These are phyloP conservation scores for Lolium perenne DNA, from an alignment of 176 grass and related monocot genomes.

Conservation along the genomic window DNA sequence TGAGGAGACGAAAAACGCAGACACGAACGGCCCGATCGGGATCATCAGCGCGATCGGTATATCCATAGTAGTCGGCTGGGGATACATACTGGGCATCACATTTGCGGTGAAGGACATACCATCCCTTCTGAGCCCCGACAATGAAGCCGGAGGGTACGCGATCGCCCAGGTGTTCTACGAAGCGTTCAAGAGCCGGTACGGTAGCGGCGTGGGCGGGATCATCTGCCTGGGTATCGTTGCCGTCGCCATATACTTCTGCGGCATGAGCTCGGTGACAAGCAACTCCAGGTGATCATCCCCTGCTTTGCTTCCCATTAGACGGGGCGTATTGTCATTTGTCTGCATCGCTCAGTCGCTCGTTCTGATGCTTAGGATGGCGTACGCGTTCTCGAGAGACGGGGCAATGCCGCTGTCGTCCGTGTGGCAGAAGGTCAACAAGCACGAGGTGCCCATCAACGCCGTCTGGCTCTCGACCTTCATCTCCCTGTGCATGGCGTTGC, in stretches of 20 bases:
- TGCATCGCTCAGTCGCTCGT: neutral
- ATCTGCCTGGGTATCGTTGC: constrained; percentile 69
- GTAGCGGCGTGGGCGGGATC: constrained; percentile 75
- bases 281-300: constrained; percentile 67
- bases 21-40: constrained; percentile 80
- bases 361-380: constrained; percentile 62
- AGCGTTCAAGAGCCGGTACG: constrained; percentile 80
- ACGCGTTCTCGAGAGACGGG: constrained; percentile 97
- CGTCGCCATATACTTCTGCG: constrained; percentile 80
- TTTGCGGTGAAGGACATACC: constrained; percentile 84
- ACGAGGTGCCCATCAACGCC: constrained; percentile 86
- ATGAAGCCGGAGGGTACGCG: constrained; percentile 85
- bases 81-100: constrained; percentile 76
- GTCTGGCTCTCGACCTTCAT: constrained; percentile 84
- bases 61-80: constrained; percentile 81
- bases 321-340: neutral
- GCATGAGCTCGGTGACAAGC: constrained; percentile 82
- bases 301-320: neutral
- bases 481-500: constrained; percentile 81
- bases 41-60: constrained; percentile 84
- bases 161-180: constrained; percentile 88
- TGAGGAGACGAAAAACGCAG: constrained; percentile 84
- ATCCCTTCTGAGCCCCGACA: constrained; percentile 70
- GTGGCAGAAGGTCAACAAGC: constrained; percentile 89
- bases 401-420: constrained; percentile 87